These are phyloP conservation scores for Hygrocybe coccinea DNA, from an alignment of 768 basidiomycete genomes.

Conservation along the genomic window DNA sequence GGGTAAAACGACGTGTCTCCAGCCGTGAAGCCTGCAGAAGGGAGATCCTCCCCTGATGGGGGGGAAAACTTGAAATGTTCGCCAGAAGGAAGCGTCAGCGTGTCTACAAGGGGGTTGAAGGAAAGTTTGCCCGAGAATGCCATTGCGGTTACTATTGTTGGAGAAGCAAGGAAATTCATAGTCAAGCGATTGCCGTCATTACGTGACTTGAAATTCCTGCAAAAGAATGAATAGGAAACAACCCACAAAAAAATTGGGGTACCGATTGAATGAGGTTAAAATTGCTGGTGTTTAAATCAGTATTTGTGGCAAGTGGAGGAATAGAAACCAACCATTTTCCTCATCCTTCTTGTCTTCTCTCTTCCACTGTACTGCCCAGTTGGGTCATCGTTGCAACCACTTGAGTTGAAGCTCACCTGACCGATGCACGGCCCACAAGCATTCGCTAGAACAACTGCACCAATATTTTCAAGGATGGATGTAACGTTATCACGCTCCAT, in stretches of 20 bases:
- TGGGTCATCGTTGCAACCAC: not conserved
- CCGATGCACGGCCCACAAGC: conserved; percentile 99
- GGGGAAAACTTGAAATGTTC: conserved; percentile 78
- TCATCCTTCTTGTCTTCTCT: conserved; percentile 81
- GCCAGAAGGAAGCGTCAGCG: conserved; percentile 61
- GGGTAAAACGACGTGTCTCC: conserved; percentile 79
- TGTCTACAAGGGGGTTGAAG: conserved; percentile 90
- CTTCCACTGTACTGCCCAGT: conserved; percentile 66
- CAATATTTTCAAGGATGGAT: conserved; percentile 73
- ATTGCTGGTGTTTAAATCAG: conserved; percentile 55
- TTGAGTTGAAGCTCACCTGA: conserved; percentile 48
- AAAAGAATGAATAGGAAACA: not conserved
- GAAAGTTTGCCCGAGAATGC: conserved; percentile 89
- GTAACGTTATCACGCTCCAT: conserved; percentile 94
- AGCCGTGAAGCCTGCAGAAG: conserved; percentile 72
- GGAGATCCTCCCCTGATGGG: conserved; percentile 81
- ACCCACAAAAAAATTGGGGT: not conserved
- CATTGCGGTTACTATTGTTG: conserved; percentile 96
- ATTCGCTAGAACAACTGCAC: conserved; percentile 93
- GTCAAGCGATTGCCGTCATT: conserved; percentile 94
- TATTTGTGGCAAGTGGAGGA: not conserved
- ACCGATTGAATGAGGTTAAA: conserved; percentile 92
- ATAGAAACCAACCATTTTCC: conserved; percentile 68
- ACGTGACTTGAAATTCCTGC: conserved; percentile 66
- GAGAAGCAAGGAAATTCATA: conserved; percentile 98